phyloP scores from a whole-genome alignment of 176 grass and related monocot species.

The Urochloa ruziziensis region DNA sequence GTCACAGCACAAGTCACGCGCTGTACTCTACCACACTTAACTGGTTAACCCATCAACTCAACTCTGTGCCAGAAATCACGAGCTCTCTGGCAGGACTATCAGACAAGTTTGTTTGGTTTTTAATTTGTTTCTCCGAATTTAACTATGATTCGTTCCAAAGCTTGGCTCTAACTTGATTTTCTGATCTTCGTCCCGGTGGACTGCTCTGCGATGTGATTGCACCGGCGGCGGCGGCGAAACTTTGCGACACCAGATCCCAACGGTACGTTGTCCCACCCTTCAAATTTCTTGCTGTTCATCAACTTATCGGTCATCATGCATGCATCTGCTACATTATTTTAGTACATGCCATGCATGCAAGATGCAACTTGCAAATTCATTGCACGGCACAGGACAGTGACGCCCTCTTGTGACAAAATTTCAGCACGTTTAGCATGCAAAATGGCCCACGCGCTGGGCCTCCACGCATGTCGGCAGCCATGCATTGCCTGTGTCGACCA shows the following conservation, averaged over 20 bases:
- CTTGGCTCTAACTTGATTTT: conserved; percentile 33
- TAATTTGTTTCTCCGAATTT: neutral
- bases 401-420: neutral
- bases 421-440: neutral
- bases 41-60: neutral
- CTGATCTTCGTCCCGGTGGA: neutral
- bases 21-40: neutral
- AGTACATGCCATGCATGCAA: neutral
- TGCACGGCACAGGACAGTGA: neutral
- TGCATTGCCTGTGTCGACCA: too few relatives aligned
- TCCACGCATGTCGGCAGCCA: too few relatives aligned
- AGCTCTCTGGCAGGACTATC: neutral
- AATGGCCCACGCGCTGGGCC: too few relatives aligned
- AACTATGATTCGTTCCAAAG: conserved; percentile 1
- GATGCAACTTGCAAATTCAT: conserved; percentile 2
- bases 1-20: neutral
- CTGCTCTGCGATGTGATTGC: conserved; percentile 14
- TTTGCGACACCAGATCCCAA: conserved; percentile 57
- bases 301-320: too few relatives aligned
- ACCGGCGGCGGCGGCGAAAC: neutral
- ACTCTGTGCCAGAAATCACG: neutral
- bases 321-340: neutral
- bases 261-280: conserved; percentile 42
- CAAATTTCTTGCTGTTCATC: neutral
- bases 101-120: neutral